A percentile compares a stretch with the other conserved stretches of the same genome.
Conservation (phyloP, 1,284 basidiomycete species). For the Takashimella koratensis region DNA sequence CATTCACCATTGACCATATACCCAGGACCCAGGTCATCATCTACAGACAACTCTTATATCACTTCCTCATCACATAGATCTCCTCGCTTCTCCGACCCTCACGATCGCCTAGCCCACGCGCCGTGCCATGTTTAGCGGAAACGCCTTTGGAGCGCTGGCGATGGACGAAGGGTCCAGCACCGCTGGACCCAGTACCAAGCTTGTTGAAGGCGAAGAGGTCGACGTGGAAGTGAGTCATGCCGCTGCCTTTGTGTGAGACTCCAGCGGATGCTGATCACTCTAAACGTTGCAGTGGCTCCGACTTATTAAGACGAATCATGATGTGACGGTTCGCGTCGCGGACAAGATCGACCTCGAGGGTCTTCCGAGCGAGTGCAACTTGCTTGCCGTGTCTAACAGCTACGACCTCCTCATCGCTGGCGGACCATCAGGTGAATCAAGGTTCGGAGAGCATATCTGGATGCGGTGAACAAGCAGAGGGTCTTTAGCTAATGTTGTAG, state of each 20-base stretch:
- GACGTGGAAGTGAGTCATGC: constrained; percentile 38
- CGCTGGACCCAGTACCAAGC: constrained; percentile 22
- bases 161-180: constrained; percentile 16
- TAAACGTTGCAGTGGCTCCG: constrained; percentile 43
- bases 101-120: no score
- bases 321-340: constrained; percentile 44
- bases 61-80: neutral
- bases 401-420: constrained; percentile 47
- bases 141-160: constrained; percentile 35
- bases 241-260: no score
- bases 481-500: constrained; percentile 12
- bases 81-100: no score
- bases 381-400: constrained; percentile 48
- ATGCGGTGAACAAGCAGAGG: neutral
- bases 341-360: constrained; percentile 37
- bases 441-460: neutral
- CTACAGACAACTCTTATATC: no score
- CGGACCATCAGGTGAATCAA: constrained; percentile 31
- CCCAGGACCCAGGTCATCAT: no score
- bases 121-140: constrained; percentile 25
- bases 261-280: constrained; percentile 3
- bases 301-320: constrained; percentile 45
- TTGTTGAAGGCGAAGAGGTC: constrained; percentile 39
- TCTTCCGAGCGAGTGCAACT: constrained; percentile 42
- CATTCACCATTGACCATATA: no score